Percentiles rank a stretch among this genome's conserved stretches.
These are phyloP conservation scores for Avena eriantha DNA, from an alignment of 176 grass and related monocot species.

Conservation along the genomic window DNA sequence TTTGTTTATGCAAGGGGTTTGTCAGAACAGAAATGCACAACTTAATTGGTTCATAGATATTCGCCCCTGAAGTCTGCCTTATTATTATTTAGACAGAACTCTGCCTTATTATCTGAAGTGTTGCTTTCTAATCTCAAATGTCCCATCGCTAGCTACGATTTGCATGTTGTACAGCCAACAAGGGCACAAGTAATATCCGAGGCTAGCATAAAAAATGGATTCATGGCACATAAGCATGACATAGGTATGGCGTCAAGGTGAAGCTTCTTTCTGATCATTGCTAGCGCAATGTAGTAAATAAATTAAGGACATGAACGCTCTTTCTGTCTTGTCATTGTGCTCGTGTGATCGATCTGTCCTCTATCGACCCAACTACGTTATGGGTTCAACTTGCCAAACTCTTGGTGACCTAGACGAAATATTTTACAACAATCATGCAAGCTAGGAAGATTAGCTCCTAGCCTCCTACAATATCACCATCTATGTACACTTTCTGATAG, in stretches of 20 bases:
- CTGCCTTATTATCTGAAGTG: not conserved
- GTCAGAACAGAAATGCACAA: not conserved
- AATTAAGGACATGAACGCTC: not conserved
- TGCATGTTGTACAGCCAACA: not conserved
- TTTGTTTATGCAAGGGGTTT: not conserved
- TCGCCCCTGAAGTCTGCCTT: not conserved
- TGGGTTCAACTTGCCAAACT: slow-evolving; percentile 36
- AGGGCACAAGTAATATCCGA: slow-evolving; percentile 18
- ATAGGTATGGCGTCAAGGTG: slow-evolving; percentile 32
- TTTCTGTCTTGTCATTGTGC: slow-evolving; percentile 41
- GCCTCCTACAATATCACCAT: not conserved
- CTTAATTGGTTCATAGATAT: not conserved
- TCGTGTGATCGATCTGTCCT: slow-evolving; percentile 27
- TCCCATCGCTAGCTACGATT: not conserved
- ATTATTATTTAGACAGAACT: not conserved
- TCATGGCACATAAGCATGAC: slow-evolving; percentile 47
- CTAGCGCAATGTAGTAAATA: not conserved
- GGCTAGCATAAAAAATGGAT: slow-evolving; percentile 6
- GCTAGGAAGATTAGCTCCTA: slow-evolving; percentile 20
- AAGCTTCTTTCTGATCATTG: slow-evolving; percentile 13
- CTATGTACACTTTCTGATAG: not conserved
- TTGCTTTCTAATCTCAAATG: slow-evolving; percentile 8
- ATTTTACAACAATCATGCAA: slow-evolving; percentile 9
- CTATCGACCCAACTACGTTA: slow-evolving; percentile 38
- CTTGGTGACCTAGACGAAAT: slow-evolving; percentile 28